Conservation (phyloP, 306 rosid genomes). For the Fagus crenata region DNA sequence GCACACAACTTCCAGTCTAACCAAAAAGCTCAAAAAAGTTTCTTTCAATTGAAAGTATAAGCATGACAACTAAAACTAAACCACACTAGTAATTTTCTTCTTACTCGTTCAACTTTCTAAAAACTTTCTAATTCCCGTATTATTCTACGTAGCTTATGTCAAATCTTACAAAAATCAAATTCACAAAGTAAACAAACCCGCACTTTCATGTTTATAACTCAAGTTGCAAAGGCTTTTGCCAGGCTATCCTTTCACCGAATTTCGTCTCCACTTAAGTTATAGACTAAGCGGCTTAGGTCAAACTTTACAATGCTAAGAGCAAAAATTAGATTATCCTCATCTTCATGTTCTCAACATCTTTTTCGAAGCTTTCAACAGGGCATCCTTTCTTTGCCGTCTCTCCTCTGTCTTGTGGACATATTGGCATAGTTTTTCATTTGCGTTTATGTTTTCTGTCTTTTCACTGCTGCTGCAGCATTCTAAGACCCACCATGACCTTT, state of each 20-base stretch:
- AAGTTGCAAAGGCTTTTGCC: background rate
- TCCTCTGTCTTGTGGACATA: background rate
- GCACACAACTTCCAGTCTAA: background rate
- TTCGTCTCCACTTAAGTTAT: background rate
- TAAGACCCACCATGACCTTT: slow-evolving; percentile 30
- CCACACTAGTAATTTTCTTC: background rate
- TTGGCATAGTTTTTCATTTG: background rate
- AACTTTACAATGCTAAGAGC: slow-evolving; percentile 28
- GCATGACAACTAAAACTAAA: background rate
- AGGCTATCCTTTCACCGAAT: background rate
- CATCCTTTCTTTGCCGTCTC: slow-evolving; percentile 42
- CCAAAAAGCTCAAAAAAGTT: background rate
- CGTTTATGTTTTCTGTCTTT: background rate
- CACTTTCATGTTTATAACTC: background rate
- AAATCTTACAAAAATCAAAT: background rate
- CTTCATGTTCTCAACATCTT: slow-evolving; percentile 35
- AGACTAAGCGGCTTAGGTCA: slow-evolving; percentile 14
- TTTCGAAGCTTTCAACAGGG: slow-evolving; percentile 26
- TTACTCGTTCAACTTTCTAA: background rate
- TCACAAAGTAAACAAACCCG: background rate
- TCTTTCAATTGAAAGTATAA: background rate
- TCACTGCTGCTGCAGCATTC: slow-evolving; percentile 13
- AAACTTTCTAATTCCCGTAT: background rate
- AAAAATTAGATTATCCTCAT: slow-evolving; percentile 17
- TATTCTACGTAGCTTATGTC: background rate